Conservation (phyloP, 768 basidiomycete genomes). For the Boletus reticulatus region DNA sequence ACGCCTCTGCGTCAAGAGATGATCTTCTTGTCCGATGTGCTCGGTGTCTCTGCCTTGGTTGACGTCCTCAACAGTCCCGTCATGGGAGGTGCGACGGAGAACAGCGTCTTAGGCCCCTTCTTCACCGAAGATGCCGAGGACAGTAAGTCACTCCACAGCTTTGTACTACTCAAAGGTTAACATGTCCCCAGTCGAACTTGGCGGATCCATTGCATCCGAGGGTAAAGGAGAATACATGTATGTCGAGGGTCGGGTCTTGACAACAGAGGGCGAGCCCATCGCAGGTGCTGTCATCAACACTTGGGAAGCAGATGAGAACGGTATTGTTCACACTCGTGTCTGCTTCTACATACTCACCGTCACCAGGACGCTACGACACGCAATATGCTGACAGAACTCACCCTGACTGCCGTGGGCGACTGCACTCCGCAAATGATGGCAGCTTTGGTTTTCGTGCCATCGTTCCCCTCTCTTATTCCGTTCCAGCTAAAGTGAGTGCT, state of each 20-base stretch:
- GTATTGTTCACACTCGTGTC: conserved; percentile 33
- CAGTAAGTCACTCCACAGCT: conserved; percentile 38
- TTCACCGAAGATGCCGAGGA: conserved; percentile 75
- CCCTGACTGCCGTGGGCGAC: conserved; percentile 73
- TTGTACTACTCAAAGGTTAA: neutral
- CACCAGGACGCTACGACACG: conserved; percentile 35
- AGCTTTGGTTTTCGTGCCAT: conserved; percentile 69
- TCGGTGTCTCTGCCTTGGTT: conserved; percentile 78
- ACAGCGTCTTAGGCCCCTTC: conserved; percentile 81
- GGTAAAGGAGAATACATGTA: conserved; percentile 85
- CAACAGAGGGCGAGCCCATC: conserved; percentile 60
- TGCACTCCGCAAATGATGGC: conserved; percentile 59
- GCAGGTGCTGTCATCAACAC: conserved; percentile 69
- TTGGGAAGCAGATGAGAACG: conserved; percentile 74
- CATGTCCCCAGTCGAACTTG: conserved; percentile 49
- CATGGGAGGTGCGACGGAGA: conserved; percentile 61
- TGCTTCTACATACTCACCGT: neutral
- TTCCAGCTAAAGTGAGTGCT: conserved; percentile 61
- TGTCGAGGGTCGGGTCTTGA: conserved; percentile 66
- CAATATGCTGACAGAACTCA: conserved; percentile 54
- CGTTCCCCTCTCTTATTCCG: conserved; percentile 67
- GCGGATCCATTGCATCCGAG: conserved; percentile 81
- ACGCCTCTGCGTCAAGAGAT: conserved; percentile 73
- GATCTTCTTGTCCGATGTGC: conserved; percentile 77
- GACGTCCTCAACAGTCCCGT: conserved; percentile 72